Evolutionary conservation across 192 early-diverging fungal species (phyloP), one percentile per base, ranked within the genome.

Genomic region (Coemansia sp.): DNA sequence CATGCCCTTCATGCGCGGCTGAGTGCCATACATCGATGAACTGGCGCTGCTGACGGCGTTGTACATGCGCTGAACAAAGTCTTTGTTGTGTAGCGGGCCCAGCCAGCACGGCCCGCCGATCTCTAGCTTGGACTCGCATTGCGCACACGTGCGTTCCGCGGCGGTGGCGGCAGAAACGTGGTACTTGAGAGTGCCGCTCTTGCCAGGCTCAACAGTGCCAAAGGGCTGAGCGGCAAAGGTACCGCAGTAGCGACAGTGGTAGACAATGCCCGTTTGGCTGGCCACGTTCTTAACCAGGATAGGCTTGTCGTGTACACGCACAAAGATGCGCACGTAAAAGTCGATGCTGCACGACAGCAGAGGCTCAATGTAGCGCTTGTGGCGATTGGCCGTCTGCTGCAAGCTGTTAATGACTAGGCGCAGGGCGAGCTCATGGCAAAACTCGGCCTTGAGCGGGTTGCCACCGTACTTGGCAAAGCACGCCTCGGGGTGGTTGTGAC

Each of bases 281-380:
- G 90, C 88, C 14, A 87, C 81, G 55, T 85, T 84, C 72, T 98
- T 98, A 37, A 89, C 87, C 69, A 89, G 63, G 21, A 83, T 65
- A 1, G 95, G 79, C 20, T 88, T 92, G 34, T 87, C 83, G 55
- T 88, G 85, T 6, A 99, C 93, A 14, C 92, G 87, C 34, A 99
- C 93, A 84, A 99, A 99, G 10, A 99, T 86, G 42, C 97, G 87
- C 23, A 98, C 85, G 73, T 99, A 99, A 69, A 96, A 99, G 76
- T 99, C 97, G 33, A 99, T 99, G 79, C 93, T 95, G 63, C 91
- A 92, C 24, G 92, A 92, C 7, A 94, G 80, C 60, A 99, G 78
- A 11, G 96, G 96, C 26, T 88, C 89, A 66, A 99, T 95, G 53
- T 86, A 86, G 13, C 93, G 87, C 59, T 80, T 86, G 72, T 98